Evolutionary conservation across 768 basidiomycete species (phyloP).

Genomic region (Amanita inopinata): DNA sequence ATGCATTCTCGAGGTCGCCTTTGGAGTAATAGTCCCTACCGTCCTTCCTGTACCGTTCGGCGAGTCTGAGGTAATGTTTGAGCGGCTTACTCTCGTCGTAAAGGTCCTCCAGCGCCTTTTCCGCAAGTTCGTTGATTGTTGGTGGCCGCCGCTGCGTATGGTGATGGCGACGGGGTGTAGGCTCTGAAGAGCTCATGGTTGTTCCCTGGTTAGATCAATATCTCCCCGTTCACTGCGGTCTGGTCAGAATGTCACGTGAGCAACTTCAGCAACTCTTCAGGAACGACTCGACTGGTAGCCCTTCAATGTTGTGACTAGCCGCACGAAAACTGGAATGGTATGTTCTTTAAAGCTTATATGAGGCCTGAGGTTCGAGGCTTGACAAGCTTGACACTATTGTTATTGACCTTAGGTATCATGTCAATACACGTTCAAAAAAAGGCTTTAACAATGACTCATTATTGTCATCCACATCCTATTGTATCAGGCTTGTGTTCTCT

Average conservation of each 20-base stretch:
- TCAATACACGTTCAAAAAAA: too few relatives aligned
- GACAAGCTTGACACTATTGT: too few relatives aligned
- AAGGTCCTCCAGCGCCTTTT: slow-evolving; percentile 42
- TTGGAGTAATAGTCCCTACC: slow-evolving; percentile 37
- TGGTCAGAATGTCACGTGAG: neutral
- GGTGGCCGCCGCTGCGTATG: slow-evolving; percentile 29
- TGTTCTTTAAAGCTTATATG: too few relatives aligned
- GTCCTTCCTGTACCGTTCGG: slow-evolving; percentile 50
- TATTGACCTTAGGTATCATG: too few relatives aligned
- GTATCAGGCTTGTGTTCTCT: too few relatives aligned
- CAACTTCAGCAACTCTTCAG: too few relatives aligned
- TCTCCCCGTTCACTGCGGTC: neutral
- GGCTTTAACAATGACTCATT: too few relatives aligned
- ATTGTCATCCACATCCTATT: too few relatives aligned
- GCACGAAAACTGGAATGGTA: too few relatives aligned
- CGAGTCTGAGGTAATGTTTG: slow-evolving; percentile 57
- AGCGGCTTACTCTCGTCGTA: slow-evolving; percentile 52
- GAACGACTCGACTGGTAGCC: too few relatives aligned
- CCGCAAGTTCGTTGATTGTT: slow-evolving; percentile 58
- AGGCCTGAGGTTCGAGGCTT: too few relatives aligned
- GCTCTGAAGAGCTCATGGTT: slow-evolving; percentile 8
- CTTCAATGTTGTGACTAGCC: too few relatives aligned
- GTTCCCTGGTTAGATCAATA: neutral
- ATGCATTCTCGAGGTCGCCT: slow-evolving; percentile 61
- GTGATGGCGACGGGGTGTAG: slow-evolving; percentile 1